Evolutionary conservation across 306 rosid species (phyloP).

Genomic region (Acmispon strigosus): DNA sequence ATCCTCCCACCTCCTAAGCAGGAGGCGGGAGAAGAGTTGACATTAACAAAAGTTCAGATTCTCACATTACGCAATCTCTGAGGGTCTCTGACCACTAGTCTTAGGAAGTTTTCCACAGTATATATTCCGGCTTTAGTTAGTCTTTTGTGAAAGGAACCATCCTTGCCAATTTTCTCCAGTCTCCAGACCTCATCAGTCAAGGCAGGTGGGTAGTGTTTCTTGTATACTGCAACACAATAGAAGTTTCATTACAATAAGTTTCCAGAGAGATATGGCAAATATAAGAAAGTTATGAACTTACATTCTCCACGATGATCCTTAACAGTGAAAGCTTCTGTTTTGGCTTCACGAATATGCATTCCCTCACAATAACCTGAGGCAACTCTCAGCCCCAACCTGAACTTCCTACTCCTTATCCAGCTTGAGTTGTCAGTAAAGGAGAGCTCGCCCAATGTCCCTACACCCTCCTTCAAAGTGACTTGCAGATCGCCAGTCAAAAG

Average conservation of each 20-base stretch:
- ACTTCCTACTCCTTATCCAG: conserved; percentile 91
- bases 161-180: conserved; percentile 86
- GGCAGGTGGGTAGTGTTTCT: conserved; percentile 85
- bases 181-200: conserved; percentile 81
- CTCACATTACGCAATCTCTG: conserved; percentile 74
- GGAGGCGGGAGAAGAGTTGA: neutral
- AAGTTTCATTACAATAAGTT: conserved; percentile 1
- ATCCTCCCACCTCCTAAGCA: neutral
- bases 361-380: conserved; percentile 48
- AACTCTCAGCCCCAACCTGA: conserved; percentile 76
- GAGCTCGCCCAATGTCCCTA: conserved; percentile 75
- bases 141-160: conserved; percentile 88
- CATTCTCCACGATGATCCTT: conserved; percentile 95
- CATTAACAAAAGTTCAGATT: neutral
- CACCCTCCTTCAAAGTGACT: conserved; percentile 64
- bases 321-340: conserved; percentile 81
- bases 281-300: conserved; percentile 33
- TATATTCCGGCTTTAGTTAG: conserved; percentile 56
- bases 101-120: conserved; percentile 72
- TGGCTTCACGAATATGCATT: conserved; percentile 73
- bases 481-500: conserved; percentile 77
- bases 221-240: conserved; percentile 48
- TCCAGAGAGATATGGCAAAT: neutral
- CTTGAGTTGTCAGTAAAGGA: conserved; percentile 87
- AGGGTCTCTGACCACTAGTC: conserved; percentile 69